A percentile compares a stretch with the other conserved stretches of the same genome.
Conservation (phyloP, 768 basidiomycete species). For the Lentinula detonsa region DNA sequence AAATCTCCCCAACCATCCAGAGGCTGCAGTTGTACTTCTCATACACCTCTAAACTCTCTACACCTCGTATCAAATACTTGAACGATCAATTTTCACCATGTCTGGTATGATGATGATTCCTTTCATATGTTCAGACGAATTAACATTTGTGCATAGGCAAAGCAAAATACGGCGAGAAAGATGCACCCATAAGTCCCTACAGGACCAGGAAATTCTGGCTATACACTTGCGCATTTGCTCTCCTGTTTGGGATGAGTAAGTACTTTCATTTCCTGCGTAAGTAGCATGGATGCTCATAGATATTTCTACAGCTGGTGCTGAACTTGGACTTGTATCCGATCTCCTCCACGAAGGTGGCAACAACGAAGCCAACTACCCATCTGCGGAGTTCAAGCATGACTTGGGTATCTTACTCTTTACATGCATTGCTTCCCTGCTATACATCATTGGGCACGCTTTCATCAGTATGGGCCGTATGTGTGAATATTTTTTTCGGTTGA, state of each 20-base stretch:
- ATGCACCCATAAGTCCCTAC: background rate
- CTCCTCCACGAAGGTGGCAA: constrained; percentile 25
- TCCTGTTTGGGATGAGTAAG: constrained; percentile 22
- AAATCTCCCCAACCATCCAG: background rate
- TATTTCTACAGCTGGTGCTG: constrained; percentile 11
- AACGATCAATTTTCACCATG: background rate
- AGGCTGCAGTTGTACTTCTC: background rate
- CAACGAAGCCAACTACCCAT: constrained; percentile 18
- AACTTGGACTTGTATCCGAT: constrained; percentile 24
- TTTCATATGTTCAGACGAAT: background rate
- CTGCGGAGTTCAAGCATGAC: constrained; percentile 21
- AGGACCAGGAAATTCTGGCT: constrained; percentile 2
- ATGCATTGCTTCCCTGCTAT: constrained; percentile 18
- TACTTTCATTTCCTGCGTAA: background rate
- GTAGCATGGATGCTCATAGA: background rate
- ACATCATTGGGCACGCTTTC: constrained; percentile 20
- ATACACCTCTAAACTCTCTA: background rate
- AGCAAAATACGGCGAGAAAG: constrained; percentile 5
- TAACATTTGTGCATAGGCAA: background rate
- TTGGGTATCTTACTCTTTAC: constrained; percentile 23
- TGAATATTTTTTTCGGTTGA: background rate
- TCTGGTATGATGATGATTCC: background rate
- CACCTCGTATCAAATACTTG: too few relatives aligned
- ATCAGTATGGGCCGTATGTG: constrained; percentile 19
- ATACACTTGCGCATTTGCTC: constrained; percentile 17